These are phyloP conservation scores for Ustilago bromivora DNA, from an alignment of 1,284 basidiomycete genomes.

Conservation along the genomic window DNA sequence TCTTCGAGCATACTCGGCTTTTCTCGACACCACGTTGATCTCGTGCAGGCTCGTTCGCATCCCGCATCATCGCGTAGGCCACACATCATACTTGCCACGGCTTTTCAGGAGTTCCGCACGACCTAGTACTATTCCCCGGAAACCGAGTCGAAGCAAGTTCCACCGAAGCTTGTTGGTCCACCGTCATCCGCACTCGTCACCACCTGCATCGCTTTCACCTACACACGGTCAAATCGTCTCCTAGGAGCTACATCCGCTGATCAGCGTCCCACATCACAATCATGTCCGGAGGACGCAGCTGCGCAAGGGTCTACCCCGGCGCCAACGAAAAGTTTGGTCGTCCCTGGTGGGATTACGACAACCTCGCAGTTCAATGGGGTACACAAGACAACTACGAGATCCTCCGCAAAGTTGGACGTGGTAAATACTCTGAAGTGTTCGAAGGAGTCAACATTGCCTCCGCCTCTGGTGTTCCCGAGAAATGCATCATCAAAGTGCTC, in stretches of 20 bases:
- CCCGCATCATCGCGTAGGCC: too few relatives aligned
- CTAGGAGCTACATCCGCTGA: background rate
- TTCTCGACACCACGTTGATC: too few relatives aligned
- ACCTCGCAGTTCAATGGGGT: constrained; percentile 68
- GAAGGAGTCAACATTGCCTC: constrained; percentile 90
- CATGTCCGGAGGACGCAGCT: constrained; percentile 52
- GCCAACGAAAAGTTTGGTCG: constrained; percentile 75
- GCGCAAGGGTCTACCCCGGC: constrained; percentile 74
- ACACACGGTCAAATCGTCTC: too few relatives aligned
- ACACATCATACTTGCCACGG: too few relatives aligned
- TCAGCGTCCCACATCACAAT: constrained; percentile 8
- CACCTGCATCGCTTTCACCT: background rate
- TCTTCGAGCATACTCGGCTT: too few relatives aligned
- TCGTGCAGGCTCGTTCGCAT: too few relatives aligned
- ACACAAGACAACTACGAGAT: constrained; percentile 97
- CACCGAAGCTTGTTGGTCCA: too few relatives aligned
- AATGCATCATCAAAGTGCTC: constrained; percentile 98
- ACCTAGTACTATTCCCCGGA: too few relatives aligned
- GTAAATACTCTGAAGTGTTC: constrained; percentile 84
- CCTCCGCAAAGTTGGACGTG: constrained; percentile 93
- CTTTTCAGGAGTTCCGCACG: too few relatives aligned
- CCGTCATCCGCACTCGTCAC: too few relatives aligned
- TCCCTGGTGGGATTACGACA: constrained; percentile 76
- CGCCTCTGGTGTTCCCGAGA: constrained; percentile 78
- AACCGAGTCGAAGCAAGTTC: too few relatives aligned